phyloP scores from a whole-genome alignment of 1,284 basidiomycete genomes.

The Naganishia liquefaciens region DNA sequence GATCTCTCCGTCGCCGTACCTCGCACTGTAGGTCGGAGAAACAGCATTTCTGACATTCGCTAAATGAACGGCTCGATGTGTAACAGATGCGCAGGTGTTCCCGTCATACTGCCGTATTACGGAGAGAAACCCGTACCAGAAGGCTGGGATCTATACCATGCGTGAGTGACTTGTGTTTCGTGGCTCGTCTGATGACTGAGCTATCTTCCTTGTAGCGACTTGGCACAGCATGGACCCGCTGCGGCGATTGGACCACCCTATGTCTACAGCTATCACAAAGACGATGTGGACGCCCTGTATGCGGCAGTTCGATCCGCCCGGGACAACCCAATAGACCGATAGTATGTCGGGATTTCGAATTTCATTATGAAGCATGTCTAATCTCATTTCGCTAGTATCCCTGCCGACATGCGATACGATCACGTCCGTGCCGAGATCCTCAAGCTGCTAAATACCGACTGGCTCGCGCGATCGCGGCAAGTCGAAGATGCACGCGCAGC shows the following conservation, averaged over 20 bases:
- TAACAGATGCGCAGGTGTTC: conserved; percentile 46
- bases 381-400: conserved; percentile 8
- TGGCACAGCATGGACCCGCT: conserved; percentile 47
- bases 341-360: conserved; percentile 12
- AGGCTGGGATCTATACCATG: conserved; percentile 41
- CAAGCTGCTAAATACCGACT: conserved; percentile 19
- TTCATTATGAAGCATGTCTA: neutral
- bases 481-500: conserved; percentile 17
- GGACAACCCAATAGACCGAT: conserved; percentile 31
- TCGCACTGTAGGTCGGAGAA: conserved; percentile 39
- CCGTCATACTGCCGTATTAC: conserved; percentile 47
- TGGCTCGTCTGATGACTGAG: too few species aligned
- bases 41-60: too few species aligned
- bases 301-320: conserved; percentile 19
- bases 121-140: conserved; percentile 33
- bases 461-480: conserved; percentile 1
- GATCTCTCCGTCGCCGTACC: conserved; percentile 46
- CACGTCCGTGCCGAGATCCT: conserved; percentile 14
- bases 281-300: conserved; percentile 16
- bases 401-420: conserved; percentile 21
- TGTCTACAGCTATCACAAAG: conserved; percentile 44
- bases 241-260: conserved; percentile 45
- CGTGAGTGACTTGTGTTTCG: neutral
- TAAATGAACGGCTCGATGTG: neutral
- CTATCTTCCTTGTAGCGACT: neutral